These are phyloP conservation scores for Hypericum androsaemum DNA, from an alignment of 345 rosid species.

Conservation along the genomic window DNA sequence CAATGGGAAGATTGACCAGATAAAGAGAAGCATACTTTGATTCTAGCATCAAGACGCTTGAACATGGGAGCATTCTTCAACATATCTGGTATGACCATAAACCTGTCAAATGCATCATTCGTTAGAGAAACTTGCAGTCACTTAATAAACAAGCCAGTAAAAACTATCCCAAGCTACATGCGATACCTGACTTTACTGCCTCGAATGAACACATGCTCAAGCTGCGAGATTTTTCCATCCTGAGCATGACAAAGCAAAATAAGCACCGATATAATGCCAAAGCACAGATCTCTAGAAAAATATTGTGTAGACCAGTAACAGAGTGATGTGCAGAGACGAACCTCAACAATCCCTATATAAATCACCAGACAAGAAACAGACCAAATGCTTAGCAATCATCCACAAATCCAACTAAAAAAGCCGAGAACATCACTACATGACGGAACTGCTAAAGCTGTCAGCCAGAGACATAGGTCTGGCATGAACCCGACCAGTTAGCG, in stretches of 20 bases:
- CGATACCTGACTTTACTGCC: conserved; percentile 97
- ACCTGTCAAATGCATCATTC: conserved; percentile 34
- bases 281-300: no score
- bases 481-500: no score
- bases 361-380: no score
- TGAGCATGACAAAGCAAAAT: conserved; percentile 14
- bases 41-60: conserved; percentile 76
- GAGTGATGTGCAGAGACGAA: no score
- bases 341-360: no score
- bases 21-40: conserved; percentile 43
- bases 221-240: conserved; percentile 97
- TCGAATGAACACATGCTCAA: conserved; percentile 92
- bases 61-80: conserved; percentile 97
- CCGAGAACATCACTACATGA: no score
- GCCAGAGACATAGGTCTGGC: no score
- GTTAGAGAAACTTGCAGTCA: background rate
- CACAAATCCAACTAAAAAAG: no score
- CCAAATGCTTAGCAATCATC: no score
- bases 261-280: background rate
- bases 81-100: conserved; percentile 99
- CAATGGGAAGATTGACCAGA: background rate
- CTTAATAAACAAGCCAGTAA: background rate
- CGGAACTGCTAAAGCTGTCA: no score
- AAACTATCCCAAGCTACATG: background rate
- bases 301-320: no score